Evolutionary conservation across 1,284 basidiomycete species (phyloP).

Genomic region (Phenoliferia sp.): DNA sequence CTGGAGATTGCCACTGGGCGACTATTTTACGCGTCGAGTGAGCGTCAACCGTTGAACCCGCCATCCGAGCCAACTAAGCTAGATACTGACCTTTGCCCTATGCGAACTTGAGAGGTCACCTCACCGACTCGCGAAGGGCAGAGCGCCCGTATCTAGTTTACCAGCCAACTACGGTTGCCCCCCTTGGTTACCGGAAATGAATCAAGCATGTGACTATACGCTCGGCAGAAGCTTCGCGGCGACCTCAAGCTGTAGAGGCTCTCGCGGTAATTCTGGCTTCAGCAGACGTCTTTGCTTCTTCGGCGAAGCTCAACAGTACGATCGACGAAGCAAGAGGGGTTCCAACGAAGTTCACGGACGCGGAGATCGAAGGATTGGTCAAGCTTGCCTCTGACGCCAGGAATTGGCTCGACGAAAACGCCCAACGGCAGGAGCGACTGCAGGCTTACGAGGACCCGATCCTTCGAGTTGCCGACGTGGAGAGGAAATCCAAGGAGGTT

Average conservation of each 20-base stretch:
- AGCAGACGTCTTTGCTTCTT: constrained; percentile 68
- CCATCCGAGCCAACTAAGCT: background rate
- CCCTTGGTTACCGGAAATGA: too few species aligned
- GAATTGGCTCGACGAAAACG: constrained; percentile 68
- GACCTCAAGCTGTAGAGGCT: constrained; percentile 58
- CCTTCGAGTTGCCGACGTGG: constrained; percentile 74
- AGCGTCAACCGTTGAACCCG: background rate
- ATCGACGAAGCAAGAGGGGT: constrained; percentile 40
- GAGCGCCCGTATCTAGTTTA: too few species aligned
- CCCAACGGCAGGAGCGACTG: constrained; percentile 71
- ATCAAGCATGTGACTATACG: constrained; percentile 79
- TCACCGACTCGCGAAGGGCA: too few species aligned
- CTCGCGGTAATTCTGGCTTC: constrained; percentile 59
- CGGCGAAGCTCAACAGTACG: constrained; percentile 60
- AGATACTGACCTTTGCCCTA: too few species aligned
- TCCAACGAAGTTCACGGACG: constrained; percentile 61
- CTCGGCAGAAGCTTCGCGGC: constrained; percentile 74
- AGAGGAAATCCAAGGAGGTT: constrained; percentile 68
- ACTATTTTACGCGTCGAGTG: too few species aligned
- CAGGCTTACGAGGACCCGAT: constrained; percentile 72
- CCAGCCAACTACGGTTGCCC: too few species aligned
- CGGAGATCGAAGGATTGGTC: constrained; percentile 73
- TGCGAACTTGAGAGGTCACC: too few species aligned
- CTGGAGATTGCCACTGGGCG: too few species aligned
- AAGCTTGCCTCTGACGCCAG: constrained; percentile 69